phyloP scores from a whole-genome alignment of 306 rosid genomes.

The Fragaria nilgerrensis region DNA sequence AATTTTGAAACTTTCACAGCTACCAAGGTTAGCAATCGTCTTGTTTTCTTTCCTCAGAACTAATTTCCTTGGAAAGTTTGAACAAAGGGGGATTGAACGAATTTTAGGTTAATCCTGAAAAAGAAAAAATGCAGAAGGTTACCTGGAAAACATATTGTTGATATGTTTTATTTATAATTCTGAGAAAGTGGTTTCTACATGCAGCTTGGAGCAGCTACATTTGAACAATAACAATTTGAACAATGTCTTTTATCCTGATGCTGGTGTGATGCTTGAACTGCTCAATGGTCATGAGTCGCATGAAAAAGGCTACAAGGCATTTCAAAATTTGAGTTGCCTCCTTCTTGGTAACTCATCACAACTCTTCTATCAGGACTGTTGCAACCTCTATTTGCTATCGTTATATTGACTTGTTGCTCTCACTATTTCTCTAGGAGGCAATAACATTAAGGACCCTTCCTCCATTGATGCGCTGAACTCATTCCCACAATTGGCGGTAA shows the following conservation, averaged over 20 bases:
- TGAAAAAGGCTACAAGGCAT: slow-evolving; percentile 43
- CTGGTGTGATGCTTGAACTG: slow-evolving; percentile 34
- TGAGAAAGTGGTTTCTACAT: slow-evolving; percentile 33
- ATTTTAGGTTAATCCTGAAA: slow-evolving; percentile 5
- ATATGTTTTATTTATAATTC: slow-evolving; percentile 28
- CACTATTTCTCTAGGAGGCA: slow-evolving; percentile 56
- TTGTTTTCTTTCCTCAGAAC: slow-evolving; percentile 5
- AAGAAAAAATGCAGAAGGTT: neutral
- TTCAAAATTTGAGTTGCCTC: slow-evolving; percentile 71
- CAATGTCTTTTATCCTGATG: slow-evolving; percentile 56
- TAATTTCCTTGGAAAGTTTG: slow-evolving; percentile 5
- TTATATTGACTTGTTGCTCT: slow-evolving; percentile 16
- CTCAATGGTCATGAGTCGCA: slow-evolving; percentile 23
- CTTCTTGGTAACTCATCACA: slow-evolving; percentile 66
- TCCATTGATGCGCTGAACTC: slow-evolving; percentile 73
- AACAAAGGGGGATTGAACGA: neutral
- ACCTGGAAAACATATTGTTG: slow-evolving; percentile 12
- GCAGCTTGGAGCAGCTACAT: slow-evolving; percentile 95
- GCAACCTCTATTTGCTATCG: slow-evolving; percentile 6
- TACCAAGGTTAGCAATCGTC: slow-evolving; percentile 54
- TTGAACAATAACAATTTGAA: slow-evolving; percentile 79
- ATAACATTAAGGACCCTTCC: slow-evolving; percentile 62
- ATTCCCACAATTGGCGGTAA: slow-evolving; percentile 80
- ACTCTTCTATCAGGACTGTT: slow-evolving; percentile 6
- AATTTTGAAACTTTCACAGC: slow-evolving; percentile 71